Evolutionary conservation across 2,329 filamentous ascomycete genomes (phyloP), one percentile per base, ranked within the genome.

Genomic region (Zasmidium citrigriseum): DNA sequence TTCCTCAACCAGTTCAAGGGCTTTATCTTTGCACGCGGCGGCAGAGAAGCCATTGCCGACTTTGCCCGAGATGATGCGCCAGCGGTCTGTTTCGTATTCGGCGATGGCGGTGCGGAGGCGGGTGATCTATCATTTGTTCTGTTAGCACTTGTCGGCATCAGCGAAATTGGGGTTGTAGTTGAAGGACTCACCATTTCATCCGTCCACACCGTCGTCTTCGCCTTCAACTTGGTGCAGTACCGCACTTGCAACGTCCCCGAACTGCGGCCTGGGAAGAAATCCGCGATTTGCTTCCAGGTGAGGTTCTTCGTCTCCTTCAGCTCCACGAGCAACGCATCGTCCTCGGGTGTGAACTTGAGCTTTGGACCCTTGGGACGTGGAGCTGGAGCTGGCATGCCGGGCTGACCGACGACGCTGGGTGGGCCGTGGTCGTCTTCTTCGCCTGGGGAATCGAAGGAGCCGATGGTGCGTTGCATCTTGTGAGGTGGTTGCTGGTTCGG

Each of bases 241-340:
- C 93, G 88, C 55, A 97, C 93, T 75, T 97, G 93, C 61, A 97
- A 78, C 25, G 93, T 96, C 18, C 93, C 93, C 47, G 90, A 96
- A 58, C 90, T 95, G 58, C 93, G 83, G 1, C 92, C 93, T 0
- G 93, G 93, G 68, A 97, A 97, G 77, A 96, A 96, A 71, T 96
- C 93, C 57, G 92, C 91, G 70, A 97, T 97, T 80, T 97, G 93
- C 77, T 96, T 96, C 93, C 93, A 97, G 3, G 93, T 96, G 72
- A 97, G 80, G 71, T 91, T 93, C 75, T 95, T 96, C 70, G 95
- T 93, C 76, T 97, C 93, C 75, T 97, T 97, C 62, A 97, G 80
- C 71, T 96, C 90, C 57, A 96, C 88, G 54, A 97, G 81, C 49
- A 96, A 79, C 66, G 90, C 87, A 74, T 97, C 93, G 72, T 97